Percentiles rank a stretch among this genome's conserved stretches.
These are phyloP conservation scores for Amanita polypyramis DNA, from an alignment of 768 basidiomycete species.

Conservation along the genomic window DNA sequence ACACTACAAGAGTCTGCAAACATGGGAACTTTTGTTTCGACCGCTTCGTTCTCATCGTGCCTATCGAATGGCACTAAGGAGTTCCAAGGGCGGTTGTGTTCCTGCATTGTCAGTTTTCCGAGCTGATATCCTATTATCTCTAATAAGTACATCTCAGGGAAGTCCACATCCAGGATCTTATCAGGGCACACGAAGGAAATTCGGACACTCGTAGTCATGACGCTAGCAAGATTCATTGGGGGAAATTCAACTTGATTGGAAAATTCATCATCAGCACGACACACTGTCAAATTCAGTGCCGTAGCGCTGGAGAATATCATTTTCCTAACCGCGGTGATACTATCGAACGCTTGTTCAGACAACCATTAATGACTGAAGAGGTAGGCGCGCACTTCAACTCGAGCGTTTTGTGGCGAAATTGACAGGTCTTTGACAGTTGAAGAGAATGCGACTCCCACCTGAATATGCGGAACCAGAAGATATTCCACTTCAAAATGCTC, in stretches of 20 bases:
- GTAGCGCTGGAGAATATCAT: conserved; percentile 44
- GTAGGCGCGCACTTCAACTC: conserved; percentile 22
- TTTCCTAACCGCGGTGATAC: conserved; percentile 41
- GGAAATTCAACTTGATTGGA: conserved; percentile 90
- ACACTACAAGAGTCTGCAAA: conserved; percentile 65
- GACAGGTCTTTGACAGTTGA: neutral
- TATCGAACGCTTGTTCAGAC: conserved; percentile 45
- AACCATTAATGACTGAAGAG: conserved; percentile 60
- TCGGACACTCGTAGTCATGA: conserved; percentile 58
- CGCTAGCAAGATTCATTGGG: conserved; percentile 80
- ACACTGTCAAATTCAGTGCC: conserved; percentile 71
- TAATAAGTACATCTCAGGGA: conserved; percentile 43
- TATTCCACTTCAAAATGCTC: neutral
- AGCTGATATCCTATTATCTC: conserved; percentile 6
- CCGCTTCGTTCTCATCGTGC: conserved; percentile 75
- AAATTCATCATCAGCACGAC: conserved; percentile 71
- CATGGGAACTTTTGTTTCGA: conserved; percentile 78
- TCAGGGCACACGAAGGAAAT: conserved; percentile 81
- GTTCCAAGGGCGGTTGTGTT: conserved; percentile 79
- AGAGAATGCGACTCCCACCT: conserved; percentile 1
- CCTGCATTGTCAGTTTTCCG: conserved; percentile 59
- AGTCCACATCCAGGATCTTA: conserved; percentile 84
- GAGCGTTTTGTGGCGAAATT: neutral
- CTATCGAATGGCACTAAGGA: conserved; percentile 84
- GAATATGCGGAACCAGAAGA: neutral